Conservation (phyloP, 2,329 filamentous ascomycete genomes). For the Cadophora malorum region DNA sequence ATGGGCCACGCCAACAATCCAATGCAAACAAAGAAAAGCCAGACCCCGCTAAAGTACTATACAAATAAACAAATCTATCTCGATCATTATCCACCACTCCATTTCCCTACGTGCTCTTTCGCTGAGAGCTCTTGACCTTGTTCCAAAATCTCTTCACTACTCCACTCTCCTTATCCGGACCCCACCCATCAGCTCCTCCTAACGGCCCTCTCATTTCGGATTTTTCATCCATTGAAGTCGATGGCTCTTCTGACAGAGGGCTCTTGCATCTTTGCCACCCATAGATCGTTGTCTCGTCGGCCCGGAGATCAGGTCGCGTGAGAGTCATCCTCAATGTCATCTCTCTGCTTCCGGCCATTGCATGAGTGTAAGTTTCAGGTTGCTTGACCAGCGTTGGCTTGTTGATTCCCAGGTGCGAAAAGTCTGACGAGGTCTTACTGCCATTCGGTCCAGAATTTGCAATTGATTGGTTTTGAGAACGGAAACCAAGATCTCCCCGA, state of each 20-base stretch:
- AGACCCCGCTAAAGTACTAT: slow-evolving; percentile 22
- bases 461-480: slow-evolving; percentile 37
- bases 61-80: slow-evolving; percentile 19
- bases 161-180: slow-evolving; percentile 55
- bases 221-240: slow-evolving; percentile 61
- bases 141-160: slow-evolving; percentile 71
- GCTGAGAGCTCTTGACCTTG: slow-evolving; percentile 51
- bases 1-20: slow-evolving; percentile 22
- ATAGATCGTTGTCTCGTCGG: slow-evolving; percentile 74
- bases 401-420: slow-evolving; percentile 38
- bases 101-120: slow-evolving; percentile 31
- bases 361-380: slow-evolving; percentile 54
- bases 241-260: slow-evolving; percentile 53
- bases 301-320: slow-evolving; percentile 84
- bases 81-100: neutral
- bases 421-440: slow-evolving; percentile 50
- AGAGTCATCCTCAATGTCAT: slow-evolving; percentile 98
- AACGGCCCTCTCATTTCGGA: slow-evolving; percentile 49
- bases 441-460: slow-evolving; percentile 41
- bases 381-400: slow-evolving; percentile 41
- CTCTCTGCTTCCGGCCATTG: slow-evolving; percentile 70
- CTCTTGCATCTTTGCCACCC: slow-evolving; percentile 63
- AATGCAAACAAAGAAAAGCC: slow-evolving; percentile 20
- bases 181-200: slow-evolving; percentile 49
- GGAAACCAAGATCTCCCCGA: slow-evolving; percentile 40